phyloP scores from a whole-genome alignment of 2,329 filamentous ascomycete genomes.

The Penicillium polonicum region DNA sequence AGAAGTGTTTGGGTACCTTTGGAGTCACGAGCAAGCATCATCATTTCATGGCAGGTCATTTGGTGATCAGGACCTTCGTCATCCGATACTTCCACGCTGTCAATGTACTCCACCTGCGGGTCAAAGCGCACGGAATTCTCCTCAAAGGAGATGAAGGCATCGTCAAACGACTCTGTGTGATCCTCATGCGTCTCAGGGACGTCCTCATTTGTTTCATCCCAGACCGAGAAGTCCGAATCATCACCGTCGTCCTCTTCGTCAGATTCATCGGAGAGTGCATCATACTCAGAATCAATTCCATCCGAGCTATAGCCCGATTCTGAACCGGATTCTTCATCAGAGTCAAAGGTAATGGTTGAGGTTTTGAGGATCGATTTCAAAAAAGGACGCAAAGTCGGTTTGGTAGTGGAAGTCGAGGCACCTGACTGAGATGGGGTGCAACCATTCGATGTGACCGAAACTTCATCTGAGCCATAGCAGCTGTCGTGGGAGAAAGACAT shows the following conservation, averaged over 20 bases:
- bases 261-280: slow-evolving; percentile 24
- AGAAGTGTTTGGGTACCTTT: slow-evolving; percentile 22
- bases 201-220: slow-evolving; percentile 29
- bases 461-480: slow-evolving; percentile 41
- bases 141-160: slow-evolving; percentile 40
- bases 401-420: slow-evolving; percentile 21
- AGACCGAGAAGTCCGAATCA: slow-evolving; percentile 32
- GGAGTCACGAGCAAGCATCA: slow-evolving; percentile 34
- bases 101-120: slow-evolving; percentile 36
- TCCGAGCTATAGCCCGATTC: slow-evolving; percentile 43
- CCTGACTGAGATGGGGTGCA: slow-evolving; percentile 25
- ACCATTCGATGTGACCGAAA: slow-evolving; percentile 35
- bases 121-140: slow-evolving; percentile 36
- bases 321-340: slow-evolving; percentile 26
- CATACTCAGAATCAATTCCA: slow-evolving; percentile 32
- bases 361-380: slow-evolving; percentile 40
- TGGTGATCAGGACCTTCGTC: slow-evolving; percentile 26
- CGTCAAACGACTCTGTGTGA: slow-evolving; percentile 35
- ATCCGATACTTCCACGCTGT: slow-evolving; percentile 28
- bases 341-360: slow-evolving; percentile 26
- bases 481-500: slow-evolving; percentile 41
- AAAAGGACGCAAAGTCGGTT: slow-evolving; percentile 25
- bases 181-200: slow-evolving; percentile 32
- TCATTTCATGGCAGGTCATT: slow-evolving; percentile 45
- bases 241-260: slow-evolving; percentile 33